phyloP scores from a whole-genome alignment of 2,329 filamentous ascomycete species.

The Neopestalotiopsis clavispora region DNA sequence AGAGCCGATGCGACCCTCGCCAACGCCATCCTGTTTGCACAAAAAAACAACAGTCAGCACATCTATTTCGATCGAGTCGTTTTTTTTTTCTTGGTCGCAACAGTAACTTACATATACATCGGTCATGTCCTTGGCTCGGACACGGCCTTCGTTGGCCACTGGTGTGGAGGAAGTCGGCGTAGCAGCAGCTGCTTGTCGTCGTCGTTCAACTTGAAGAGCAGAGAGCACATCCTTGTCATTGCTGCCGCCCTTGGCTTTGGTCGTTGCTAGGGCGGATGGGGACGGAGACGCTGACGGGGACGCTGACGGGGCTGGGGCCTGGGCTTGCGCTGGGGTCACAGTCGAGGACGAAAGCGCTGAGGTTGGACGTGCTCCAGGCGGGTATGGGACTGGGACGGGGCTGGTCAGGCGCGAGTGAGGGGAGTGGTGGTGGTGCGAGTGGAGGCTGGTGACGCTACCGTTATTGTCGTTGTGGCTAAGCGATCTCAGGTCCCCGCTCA shows the following conservation, averaged over 20 bases:
- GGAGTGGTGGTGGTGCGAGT: conserved; percentile 9
- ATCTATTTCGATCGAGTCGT: not conserved
- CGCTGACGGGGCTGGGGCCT: not conserved
- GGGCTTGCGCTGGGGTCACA: not conserved
- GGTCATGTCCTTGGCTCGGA: conserved; percentile 83
- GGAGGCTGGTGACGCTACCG: conserved; percentile 28
- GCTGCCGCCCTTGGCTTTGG: not conserved
- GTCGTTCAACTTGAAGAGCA: conserved; percentile 1
- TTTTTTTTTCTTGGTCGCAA: not conserved
- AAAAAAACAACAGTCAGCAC: conserved; percentile 19
- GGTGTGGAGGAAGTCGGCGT: conserved; percentile 56
- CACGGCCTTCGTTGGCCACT: conserved; percentile 85
- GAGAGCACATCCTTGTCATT: not conserved
- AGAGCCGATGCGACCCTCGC: conserved; percentile 84
- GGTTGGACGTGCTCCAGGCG: not conserved
- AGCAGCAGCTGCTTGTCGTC: conserved; percentile 2
- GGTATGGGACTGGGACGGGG: not conserved
- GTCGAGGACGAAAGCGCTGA: not conserved
- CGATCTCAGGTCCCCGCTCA: conserved; percentile 79
- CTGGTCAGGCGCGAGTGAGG: not conserved
- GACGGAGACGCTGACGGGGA: not conserved
- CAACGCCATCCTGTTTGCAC: conserved; percentile 79
- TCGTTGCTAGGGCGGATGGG: not conserved
- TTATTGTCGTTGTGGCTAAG: conserved; percentile 60
- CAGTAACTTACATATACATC: conserved; percentile 84